These are phyloP conservation scores for Geranomyces michiganensis DNA, from an alignment of 192 early-diverging fungal species.

Conservation along the genomic window DNA sequence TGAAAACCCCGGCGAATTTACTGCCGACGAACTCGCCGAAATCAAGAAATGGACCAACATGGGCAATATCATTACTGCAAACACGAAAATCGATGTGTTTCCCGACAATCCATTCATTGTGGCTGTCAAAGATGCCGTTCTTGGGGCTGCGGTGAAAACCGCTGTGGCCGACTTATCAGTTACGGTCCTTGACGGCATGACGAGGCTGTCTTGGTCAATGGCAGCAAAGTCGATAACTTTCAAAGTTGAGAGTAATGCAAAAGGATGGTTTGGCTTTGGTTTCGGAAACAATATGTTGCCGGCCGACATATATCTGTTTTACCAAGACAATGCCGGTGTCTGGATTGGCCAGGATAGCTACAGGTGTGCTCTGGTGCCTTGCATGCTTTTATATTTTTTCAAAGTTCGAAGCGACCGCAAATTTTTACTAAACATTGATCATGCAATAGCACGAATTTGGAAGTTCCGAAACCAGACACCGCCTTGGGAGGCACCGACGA, in stretches of 20 bases:
- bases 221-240: constrained; percentile 19
- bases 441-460: not conserved
- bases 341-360: constrained; percentile 36
- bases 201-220: constrained; percentile 36
- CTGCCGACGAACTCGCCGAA: constrained; percentile 37
- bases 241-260: constrained; percentile 38
- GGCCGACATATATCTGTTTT: constrained; percentile 41
- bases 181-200: constrained; percentile 22
- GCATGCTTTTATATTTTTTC: too few species aligned
- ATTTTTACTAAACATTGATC: too few species aligned
- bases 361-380: constrained; percentile 21
- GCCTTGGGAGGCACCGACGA: constrained; percentile 30
- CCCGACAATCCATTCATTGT: constrained; percentile 45
- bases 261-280: constrained; percentile 50
- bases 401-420: too few species aligned
- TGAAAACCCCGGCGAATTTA: constrained; percentile 51
- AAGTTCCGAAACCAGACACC: not conserved
- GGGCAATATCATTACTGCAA: constrained; percentile 38
- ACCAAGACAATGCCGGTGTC: not conserved
- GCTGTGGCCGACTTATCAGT: constrained; percentile 5
- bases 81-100: constrained; percentile 45
- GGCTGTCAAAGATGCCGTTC: constrained; percentile 9
- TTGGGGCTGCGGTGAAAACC: not conserved
- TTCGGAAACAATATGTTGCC: constrained; percentile 41
- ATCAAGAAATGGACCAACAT: constrained; percentile 28